Evolutionary conservation across 768 basidiomycete genomes (phyloP), one percentile per base, ranked within the genome.

Genomic region (Termitomyces sp.): DNA sequence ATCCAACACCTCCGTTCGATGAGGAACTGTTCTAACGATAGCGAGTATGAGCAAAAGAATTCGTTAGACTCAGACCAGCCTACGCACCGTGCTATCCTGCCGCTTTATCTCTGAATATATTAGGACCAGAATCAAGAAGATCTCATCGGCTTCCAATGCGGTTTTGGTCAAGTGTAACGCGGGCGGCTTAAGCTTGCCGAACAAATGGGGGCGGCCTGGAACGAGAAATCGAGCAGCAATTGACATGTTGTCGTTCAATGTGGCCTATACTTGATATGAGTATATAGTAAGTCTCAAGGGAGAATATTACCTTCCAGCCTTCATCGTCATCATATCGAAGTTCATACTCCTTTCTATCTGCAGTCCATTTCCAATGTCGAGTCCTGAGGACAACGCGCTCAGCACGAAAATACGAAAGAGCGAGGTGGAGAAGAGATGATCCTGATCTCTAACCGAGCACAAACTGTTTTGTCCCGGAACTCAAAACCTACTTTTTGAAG

Each of bases 171-270:
- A 63, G 35, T 75, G 70, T 30, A 82, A 54, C 0, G 67, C 64
- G 9, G 77, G 63, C 0, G 78, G 75, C 44, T 73, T 71, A 19
- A 68, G 55, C 59, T 79, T 79, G 28, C 69, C 70, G 60, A 81
- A 79, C 6, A 82, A 65, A 53, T 77, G 76, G 3, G 78, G 79
- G n/a, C 80, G 75, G 52, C 71, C 76, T 1, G 79, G 75, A 4
- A 79, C 75, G 3, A 66, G 62, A 43, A 80, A 75, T 5, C 69
- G 71, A 5, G 71, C 79, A 21, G 71, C 74, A 42, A 74, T 63
- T 10, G 60, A 66, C 47, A 66, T 66, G 35, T 64, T 65, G 44
- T 65, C 56, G 51, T 72, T 64, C 49, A 61, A 45, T 53, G 63
- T 54, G 52, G 63, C 62, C 64, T 62, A 54, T 35, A 54, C 28